Conservation (phyloP, 176 grass and related monocot species). For the Raddia distichophylla region DNA sequence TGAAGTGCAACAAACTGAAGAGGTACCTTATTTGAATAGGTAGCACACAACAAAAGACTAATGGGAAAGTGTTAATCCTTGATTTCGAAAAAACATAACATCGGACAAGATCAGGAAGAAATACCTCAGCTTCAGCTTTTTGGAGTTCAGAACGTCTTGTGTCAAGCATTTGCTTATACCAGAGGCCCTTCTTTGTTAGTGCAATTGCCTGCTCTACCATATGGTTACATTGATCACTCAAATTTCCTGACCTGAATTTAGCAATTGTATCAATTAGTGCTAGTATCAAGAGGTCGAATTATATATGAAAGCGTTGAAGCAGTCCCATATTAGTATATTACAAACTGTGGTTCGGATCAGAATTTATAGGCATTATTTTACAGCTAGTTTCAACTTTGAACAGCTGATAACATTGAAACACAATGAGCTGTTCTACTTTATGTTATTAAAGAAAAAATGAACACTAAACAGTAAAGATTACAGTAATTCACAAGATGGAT, state of each 20-base stretch:
- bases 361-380: constrained; percentile 9
- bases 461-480: background rate
- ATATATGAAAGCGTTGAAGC: constrained; percentile 13
- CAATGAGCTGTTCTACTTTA: background rate
- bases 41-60: background rate
- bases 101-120: constrained; percentile 11
- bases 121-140: constrained; percentile 88
- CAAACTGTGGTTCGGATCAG: background rate
- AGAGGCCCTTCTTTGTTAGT: constrained; percentile 74
- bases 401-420: background rate
- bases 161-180: constrained; percentile 77
- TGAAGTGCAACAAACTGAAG: background rate
- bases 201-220: constrained; percentile 59
- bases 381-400: background rate
- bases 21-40: constrained; percentile 6
- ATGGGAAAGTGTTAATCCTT: background rate
- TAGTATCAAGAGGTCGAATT: background rate
- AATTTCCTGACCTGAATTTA: constrained; percentile 64
- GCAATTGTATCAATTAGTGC: constrained; percentile 34
- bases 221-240: constrained; percentile 59
- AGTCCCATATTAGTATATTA: background rate
- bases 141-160: constrained; percentile 66
- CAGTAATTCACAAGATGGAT: background rate
- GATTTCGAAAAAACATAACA: background rate
- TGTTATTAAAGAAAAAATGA: constrained; percentile 9